Base-by-base conservation (phyloP, 768 basidiomycete species). In the Kwoniella bestiolae region DNA sequence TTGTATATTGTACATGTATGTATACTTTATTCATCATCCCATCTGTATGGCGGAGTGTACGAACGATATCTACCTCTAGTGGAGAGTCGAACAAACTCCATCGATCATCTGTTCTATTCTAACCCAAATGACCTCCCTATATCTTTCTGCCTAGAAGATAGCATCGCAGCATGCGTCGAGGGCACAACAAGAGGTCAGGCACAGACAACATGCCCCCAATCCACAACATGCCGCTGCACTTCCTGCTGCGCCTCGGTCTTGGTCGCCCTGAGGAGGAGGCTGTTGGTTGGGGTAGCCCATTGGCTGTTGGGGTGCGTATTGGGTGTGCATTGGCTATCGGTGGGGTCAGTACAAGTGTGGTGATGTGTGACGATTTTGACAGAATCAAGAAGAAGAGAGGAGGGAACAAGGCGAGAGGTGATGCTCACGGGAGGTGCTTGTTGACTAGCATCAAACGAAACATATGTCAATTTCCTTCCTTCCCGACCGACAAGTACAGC, bases 111-210 rank as follows among this genome's bases (percentile, higher is more conserved):
- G 18, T 14, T 41, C 38, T 41, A 41, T 41, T 14, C 38, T 41
- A 41, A 14, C 38, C 7, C 38, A 41, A 41, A 41, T 8, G 12
- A 41, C 38, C 12, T 41, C 11, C 38, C 12, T 16, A 41, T n/a
- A 25, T 21, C 16, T 18, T 32, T 56, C 47, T 49, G n/a, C 26
- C n/a, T 47, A 68, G 46, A 63, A 68, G 3, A 58, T 28, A 52
- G 61, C 63, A 32, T 62, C 60, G 29, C 60, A 60, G 34, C 61
- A 63, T 38, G 63, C 66, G 9, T 38, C 44, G 26, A 65, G 62
- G 51, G 34, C 50, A 31, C 60, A 66, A 51, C 63, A 70, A 18
- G 26, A 9, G 5, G 34, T 29, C 28, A 52, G 57, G 29, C 56
- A 58, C 6, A 45, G 45, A 31, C 60, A 63, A 59, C 66, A 68